A percentile compares a stretch with the other conserved stretches of the same genome.
Conservation (phyloP, 2,329 filamentous ascomycete species). For the Nemania diffusa region DNA sequence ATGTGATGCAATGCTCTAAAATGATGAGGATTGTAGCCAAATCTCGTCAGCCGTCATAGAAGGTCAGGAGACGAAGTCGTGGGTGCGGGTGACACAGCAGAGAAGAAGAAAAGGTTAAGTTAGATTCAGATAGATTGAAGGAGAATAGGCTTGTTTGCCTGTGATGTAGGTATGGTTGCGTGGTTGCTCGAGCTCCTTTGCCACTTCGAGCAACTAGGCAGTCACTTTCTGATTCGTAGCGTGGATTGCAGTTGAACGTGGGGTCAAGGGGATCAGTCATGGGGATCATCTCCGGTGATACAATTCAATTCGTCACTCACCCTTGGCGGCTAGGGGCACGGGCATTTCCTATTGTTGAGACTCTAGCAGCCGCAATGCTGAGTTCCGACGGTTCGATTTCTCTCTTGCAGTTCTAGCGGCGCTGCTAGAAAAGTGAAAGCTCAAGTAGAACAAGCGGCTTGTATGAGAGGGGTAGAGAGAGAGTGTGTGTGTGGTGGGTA, state of each 20-base stretch:
- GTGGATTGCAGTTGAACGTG: slow-evolving; percentile 34
- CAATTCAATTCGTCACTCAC: slow-evolving; percentile 45
- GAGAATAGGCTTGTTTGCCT: neutral
- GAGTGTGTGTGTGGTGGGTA: no score
- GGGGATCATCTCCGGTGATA: slow-evolving; percentile 3
- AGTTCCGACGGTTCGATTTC: neutral
- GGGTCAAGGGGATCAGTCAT: slow-evolving; percentile 33
- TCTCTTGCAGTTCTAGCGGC: neutral
- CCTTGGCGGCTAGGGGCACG: slow-evolving; percentile 52
- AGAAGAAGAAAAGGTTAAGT: neutral
- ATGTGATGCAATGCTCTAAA: neutral
- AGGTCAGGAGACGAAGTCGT: slow-evolving; percentile 1
- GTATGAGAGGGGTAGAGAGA: neutral
- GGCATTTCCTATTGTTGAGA: slow-evolving; percentile 47
- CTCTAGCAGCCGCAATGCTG: slow-evolving; percentile 17
- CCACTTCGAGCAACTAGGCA: slow-evolving; percentile 43
- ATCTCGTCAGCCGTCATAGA: neutral
- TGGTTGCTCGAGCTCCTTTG: slow-evolving; percentile 38
- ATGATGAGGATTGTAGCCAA: neutral
- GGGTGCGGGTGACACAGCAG: slow-evolving; percentile 14
- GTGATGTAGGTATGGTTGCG: slow-evolving; percentile 35
- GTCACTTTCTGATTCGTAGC: slow-evolving; percentile 42
- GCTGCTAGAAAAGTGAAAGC: slow-evolving; percentile 1
- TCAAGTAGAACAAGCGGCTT: neutral
- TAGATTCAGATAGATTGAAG: slow-evolving; percentile 4